Conservation (phyloP, 2,329 filamentous ascomycete genomes). For the Colletotrichum cordylinicola region DNA sequence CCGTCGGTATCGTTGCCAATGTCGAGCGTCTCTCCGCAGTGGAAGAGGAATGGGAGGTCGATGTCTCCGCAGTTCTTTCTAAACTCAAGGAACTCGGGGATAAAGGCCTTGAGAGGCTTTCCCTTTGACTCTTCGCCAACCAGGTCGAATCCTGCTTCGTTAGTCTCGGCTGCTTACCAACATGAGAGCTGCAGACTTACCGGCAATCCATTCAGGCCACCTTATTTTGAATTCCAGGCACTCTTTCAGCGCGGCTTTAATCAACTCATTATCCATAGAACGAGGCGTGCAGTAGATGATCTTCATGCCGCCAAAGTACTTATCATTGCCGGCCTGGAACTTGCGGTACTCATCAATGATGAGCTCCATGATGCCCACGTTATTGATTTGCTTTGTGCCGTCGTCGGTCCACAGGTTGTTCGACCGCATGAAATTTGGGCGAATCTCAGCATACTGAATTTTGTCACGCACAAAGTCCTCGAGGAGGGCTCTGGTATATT, state of each 20-base stretch:
- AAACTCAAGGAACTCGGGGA: slow-evolving; percentile 63
- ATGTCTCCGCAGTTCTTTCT: slow-evolving; percentile 55
- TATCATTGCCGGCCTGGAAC: slow-evolving; percentile 45
- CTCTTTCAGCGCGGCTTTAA: slow-evolving; percentile 61
- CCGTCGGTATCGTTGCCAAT: slow-evolving; percentile 68
- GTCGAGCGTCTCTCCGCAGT: slow-evolving; percentile 78
- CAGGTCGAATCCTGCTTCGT: slow-evolving; percentile 66
- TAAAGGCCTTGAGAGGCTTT: slow-evolving; percentile 61
- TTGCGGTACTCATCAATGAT: slow-evolving; percentile 59
- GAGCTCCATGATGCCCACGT: slow-evolving; percentile 64
- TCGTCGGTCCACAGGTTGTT: slow-evolving; percentile 68
- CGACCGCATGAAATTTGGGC: slow-evolving; percentile 70
- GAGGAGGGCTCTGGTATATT: slow-evolving; percentile 65
- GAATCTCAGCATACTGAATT: slow-evolving; percentile 75
- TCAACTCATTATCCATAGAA: slow-evolving; percentile 55
- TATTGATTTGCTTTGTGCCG: slow-evolving; percentile 56
- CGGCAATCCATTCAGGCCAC: slow-evolving; percentile 67
- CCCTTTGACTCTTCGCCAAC: slow-evolving; percentile 72
- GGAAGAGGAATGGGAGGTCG: slow-evolving; percentile 75
- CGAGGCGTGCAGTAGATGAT: slow-evolving; percentile 76
- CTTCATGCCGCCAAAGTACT: slow-evolving; percentile 68
- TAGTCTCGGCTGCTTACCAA: background rate
- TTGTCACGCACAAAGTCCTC: slow-evolving; percentile 68
- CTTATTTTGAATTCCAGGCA: slow-evolving; percentile 65
- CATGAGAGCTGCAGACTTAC: slow-evolving; percentile 41